Percentiles rank a stretch among this genome's conserved stretches.
Evolutionary conservation across 2,329 filamentous ascomycete species (phyloP).

Genomic region (Aspergillus persii): DNA sequence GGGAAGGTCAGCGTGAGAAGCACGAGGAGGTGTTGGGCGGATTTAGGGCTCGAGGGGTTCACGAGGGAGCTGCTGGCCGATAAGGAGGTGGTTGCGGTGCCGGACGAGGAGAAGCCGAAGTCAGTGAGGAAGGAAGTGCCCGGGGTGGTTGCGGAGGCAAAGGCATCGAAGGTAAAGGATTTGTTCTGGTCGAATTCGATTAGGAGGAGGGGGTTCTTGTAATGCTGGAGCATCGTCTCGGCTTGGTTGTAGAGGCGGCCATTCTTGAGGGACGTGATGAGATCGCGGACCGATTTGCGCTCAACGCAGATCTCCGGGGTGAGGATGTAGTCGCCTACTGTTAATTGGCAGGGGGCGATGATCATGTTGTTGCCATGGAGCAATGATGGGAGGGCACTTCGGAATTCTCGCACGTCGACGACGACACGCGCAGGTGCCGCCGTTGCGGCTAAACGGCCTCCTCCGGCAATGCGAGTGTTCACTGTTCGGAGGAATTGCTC

Average conservation of each 20-base stretch:
- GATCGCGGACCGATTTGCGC: conserved; percentile 86
- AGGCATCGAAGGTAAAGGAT: conserved; percentile 86
- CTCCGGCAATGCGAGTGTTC: conserved; percentile 94
- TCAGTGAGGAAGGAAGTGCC: conserved; percentile 46
- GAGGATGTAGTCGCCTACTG: conserved; percentile 93
- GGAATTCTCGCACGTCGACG: conserved; percentile 93
- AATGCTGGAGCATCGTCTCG: conserved; percentile 92
- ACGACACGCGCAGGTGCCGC: conserved; percentile 86
- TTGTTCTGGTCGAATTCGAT: conserved; percentile 99
- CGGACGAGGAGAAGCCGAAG: conserved; percentile 51
- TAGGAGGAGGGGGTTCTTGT: conserved; percentile 82
- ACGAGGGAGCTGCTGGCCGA: conserved; percentile 60
- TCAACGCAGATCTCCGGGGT: conserved; percentile 90
- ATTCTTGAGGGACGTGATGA: conserved; percentile 88
- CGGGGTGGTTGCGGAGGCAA: conserved; percentile 41
- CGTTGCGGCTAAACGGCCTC: conserved; percentile 78
- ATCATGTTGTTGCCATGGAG: conserved; percentile 85
- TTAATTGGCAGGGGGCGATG: conserved; percentile 91
- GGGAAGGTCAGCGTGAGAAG: conserved; percentile 91
- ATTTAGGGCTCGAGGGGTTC: conserved; percentile 62
- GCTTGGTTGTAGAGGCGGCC: conserved; percentile 89
- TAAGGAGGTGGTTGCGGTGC: conserved; percentile 50
- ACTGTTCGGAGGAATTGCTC: conserved; percentile 91
- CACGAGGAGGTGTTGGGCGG: conserved; percentile 88
- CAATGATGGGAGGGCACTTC: conserved; percentile 85